Base-by-base conservation (phyloP, 1,284 basidiomycete species). In the Lentinula novae-zelandiae region DNA sequence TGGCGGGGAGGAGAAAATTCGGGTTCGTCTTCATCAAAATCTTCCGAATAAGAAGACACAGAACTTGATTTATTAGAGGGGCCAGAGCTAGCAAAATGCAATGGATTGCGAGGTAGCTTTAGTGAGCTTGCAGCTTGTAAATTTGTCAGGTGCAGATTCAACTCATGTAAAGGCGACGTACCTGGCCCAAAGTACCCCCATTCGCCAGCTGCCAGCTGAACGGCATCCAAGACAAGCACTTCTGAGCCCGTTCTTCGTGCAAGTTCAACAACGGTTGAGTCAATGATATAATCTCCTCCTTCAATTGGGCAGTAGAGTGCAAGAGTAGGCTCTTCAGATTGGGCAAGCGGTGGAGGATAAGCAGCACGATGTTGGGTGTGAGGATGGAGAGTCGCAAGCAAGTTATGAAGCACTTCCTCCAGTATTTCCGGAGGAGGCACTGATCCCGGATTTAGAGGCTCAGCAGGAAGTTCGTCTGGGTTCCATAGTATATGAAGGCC, bases 231-330 rank as follows among this genome's bases (percentile, higher is more conserved):
- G 10, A 93, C 84, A 15, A 95, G 78, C 5, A 95, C 87, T 65
- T 95, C 93, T 15, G 92, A 84, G 34, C 81, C 82, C 2, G 87
- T 85, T 61, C 83, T 80, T 48, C 82, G 80, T 1, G 92, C 92
- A 63, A 95, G 75, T 68, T 92, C 88, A 51, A 82, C 78, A 15
- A 95, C 86, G 1, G 92, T 92, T 38, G 85, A 83, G 67, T 91
- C 86, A 34, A 95, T 80, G 46, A 95, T 81, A 70, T 89, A 82
- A 62, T 88, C 84, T 33, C 76, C 77, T 58, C 80, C 93, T 75
- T 95, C 93, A 60, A 95, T 89, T 2, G 93, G 93, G 65, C 89
- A 92, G 68, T 92, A 93, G 5, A 95, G 73, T 0, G 86, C 90
- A 36, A 95, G 74, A 0, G 89, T 91, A 1, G 92, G 90, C 69